Evolutionary conservation across 306 rosid species (phyloP), one percentile per base, ranked within the genome.

Genomic region (Acacia acuminata): DNA sequence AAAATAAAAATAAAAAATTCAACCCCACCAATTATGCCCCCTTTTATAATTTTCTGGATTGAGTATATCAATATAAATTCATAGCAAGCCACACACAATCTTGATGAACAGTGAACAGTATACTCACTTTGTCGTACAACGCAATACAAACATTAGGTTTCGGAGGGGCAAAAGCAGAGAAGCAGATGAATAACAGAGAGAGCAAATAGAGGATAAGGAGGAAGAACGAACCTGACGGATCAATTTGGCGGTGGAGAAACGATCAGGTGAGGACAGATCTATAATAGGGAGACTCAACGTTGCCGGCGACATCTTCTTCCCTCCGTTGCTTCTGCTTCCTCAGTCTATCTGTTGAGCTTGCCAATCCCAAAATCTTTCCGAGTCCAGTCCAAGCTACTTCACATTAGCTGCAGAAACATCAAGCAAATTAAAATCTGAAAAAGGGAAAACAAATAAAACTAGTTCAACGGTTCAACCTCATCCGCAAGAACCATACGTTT

Each of bases 231-330:
- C 98, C 97, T 89, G 91, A 38, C 92, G 95, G 69, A 90, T 89
- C 53, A 85, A 83, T 77, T 40, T 58, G 83, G 92, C 95, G 4
- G 87, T 25, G 82, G 98, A 84, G 51, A 15, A 4, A 16, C 90
- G 91, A 58, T 93, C 88, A 22, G 88, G 86, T 63, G 95, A 88
- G 42, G 90, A 85, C 56, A 94, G 87, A 89, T 93, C 95, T 55
- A 93, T 65, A 82, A 90, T 79, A 1, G 97, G 97, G 51, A 94
- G 95, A 36, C 34, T 79, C 81, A 91, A 83, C 70, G 47, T 75
- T 7, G 68, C 73, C 44, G 79, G 30, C 27, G 10, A 2, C 91
- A 81, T 89, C 78, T 78, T n/a, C 78, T 48, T 36, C 50, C 15
- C 11, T 73, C 25, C 43, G 38, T 10, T 2, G 25, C 30, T 56